Base-by-base conservation (phyloP, 106 monocot genomes). In the Dendrobium chrysotoxum region DNA sequence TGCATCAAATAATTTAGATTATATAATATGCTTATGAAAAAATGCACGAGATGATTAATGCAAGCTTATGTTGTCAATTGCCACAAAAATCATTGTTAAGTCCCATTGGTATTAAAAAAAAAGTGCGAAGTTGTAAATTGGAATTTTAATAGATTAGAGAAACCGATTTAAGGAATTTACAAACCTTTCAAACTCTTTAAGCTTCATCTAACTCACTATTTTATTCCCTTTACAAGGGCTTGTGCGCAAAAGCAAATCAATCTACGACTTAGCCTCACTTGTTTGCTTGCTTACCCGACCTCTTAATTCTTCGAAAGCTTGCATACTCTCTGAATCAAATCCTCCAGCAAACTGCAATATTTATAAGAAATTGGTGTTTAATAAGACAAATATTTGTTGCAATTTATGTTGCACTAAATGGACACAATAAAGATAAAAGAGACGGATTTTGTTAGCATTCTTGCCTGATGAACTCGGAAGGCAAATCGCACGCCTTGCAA, bases 401-500 rank as follows among this genome's bases (percentile, higher is more conserved):
- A 71, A 15, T 71, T 71, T 31, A 50, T 13, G 13, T 11, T 50
- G 50, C 50, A 50, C 50, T 50, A 50, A 35, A 35, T 35, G 35
- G 3, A 35, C 35, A 35, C 35, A 35, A 50, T 0, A 9, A 71
- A 31, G 13, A 40, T 40, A 41, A 41, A 74, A 2, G 42, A 41
- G 4, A 74, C 16, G 5, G 58, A n/a, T 64, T 64, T 26, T 64
- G 25, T 6, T 23, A 23, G 26, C 64, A n/a, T 28, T 28, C 40
- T 61, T 86, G 93, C 96, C 93, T 96, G 96, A 86, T 96, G 96
- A 79, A 92, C 96, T 28, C 96, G 78, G 87, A 96, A 96, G 75
- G 96, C 96, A 83, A 96, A 96, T 44, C 96, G 84, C 26, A 96
- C 96, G 20, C 96, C 96, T 87, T 96, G 96, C 45, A 96, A 88